phyloP scores from a whole-genome alignment of 805 yeast genomes.

The Ogataea polymorpha region DNA sequence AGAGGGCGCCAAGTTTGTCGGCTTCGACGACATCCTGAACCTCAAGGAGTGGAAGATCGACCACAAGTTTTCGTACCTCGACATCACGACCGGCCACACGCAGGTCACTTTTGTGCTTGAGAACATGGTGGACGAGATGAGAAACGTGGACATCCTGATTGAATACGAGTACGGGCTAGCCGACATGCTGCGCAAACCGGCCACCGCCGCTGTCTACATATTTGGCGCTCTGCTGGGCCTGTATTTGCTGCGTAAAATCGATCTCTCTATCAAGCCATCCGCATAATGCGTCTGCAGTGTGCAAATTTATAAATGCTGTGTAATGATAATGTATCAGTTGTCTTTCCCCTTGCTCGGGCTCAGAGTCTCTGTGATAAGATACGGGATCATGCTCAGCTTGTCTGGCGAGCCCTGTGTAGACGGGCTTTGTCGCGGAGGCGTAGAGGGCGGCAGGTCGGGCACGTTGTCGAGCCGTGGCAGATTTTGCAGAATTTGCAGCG shows the following conservation, averaged over 20 bases:
- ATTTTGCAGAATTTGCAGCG: conserved; percentile 22
- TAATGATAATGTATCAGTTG: conserved; percentile 8
- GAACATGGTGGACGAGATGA: conserved; percentile 69
- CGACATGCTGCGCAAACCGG: conserved; percentile 61
- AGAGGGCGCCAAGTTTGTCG: conserved; percentile 69
- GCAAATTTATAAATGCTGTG: conserved; percentile 3
- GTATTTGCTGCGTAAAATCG: conserved; percentile 46
- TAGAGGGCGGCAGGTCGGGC: conserved; percentile 4
- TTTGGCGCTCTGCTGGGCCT: conserved; percentile 57
- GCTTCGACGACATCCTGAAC: conserved; percentile 54
- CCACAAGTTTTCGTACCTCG: conserved; percentile 57
- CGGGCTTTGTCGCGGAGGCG: conserved; percentile 1
- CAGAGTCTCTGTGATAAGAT: conserved; percentile 22
- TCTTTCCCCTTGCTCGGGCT: conserved; percentile 13
- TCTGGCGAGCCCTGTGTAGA: conserved; percentile 7
- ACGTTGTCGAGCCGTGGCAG: conserved; percentile 1
- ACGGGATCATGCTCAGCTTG: conserved; percentile 22
- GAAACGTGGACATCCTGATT: conserved; percentile 52
- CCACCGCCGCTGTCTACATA: conserved; percentile 58
- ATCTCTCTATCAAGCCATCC: conserved; percentile 32
- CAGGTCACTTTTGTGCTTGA: conserved; percentile 57
- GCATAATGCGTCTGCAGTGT: background rate
- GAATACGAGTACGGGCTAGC: conserved; percentile 57
- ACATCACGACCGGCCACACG: conserved; percentile 73
- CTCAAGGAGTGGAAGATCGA: conserved; percentile 32